Conservation (phyloP, 257 asterid species). For the Eustoma russellianum region DNA sequence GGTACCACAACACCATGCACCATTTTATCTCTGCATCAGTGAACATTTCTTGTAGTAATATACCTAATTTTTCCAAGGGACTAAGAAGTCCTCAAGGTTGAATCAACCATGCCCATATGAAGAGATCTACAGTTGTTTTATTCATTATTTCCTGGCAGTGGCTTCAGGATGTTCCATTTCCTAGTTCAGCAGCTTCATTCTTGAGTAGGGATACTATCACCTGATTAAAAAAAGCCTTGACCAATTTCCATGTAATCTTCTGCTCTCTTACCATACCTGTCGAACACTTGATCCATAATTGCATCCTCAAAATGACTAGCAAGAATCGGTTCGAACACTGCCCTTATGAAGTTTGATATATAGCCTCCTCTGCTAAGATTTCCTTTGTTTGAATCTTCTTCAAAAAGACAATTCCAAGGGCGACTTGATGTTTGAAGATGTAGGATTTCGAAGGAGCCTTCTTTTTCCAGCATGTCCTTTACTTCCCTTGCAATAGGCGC, state of each 20-base stretch:
- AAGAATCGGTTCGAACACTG: conserved; percentile 7
- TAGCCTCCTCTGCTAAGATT: background rate
- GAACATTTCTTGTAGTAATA: no score
- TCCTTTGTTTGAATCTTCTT: background rate
- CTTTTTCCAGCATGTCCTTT: background rate
- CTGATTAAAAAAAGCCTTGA: conserved; percentile 4
- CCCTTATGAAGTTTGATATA: conserved; percentile 5
- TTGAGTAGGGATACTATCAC: conserved; percentile 5
- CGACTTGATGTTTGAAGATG: conserved; percentile 8
- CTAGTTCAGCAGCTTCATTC: background rate
- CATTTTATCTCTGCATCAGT: no score
- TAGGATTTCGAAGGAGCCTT: conserved; percentile 11
- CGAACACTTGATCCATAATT: conserved; percentile 6
- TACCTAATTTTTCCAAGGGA: no score
- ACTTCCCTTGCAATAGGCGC: conserved; percentile 10
- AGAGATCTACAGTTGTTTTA: no score
- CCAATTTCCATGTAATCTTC: background rate
- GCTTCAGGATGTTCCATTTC: no score
- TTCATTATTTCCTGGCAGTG: no score
- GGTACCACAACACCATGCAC: no score
- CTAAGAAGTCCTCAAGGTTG: no score
- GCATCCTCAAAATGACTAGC: conserved; percentile 9
- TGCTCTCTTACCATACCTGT: conserved; percentile 1
- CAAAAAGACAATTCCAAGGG: conserved; percentile 2
- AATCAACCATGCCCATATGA: no score